A percentile compares a stretch with the other conserved stretches of the same genome.
Evolutionary conservation across 495 filamentous ascomycete genomes (phyloP).

Genomic region (Penicillium alfredii): DNA sequence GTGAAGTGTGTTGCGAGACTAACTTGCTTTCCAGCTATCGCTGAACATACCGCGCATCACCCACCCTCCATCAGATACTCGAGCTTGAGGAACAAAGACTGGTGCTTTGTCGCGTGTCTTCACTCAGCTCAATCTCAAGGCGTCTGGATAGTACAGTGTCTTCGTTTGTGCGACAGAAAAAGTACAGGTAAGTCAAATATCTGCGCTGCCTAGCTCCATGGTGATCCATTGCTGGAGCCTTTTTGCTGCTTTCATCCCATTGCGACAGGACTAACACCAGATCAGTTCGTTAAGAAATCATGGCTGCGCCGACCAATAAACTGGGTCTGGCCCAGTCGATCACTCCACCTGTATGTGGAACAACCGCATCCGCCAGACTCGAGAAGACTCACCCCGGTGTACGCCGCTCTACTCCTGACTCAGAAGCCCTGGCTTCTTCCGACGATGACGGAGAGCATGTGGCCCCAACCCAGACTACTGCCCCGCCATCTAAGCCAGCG

Average conservation of each 20-base stretch:
- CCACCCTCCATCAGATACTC: constrained; percentile 9
- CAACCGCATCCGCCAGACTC: constrained; percentile 55
- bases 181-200: constrained; percentile 12
- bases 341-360: constrained; percentile 26
- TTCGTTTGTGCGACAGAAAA: not conserved
- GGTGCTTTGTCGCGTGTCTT: constrained; percentile 16
- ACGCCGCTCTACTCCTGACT: constrained; percentile 82
- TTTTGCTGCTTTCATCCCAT: not conserved
- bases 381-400: constrained; percentile 64
- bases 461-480: constrained; percentile 29
- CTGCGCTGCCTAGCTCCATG: not conserved
- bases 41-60: constrained; percentile 15
- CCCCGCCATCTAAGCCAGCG: constrained; percentile 35
- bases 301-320: constrained; percentile 31
- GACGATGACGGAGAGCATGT: constrained; percentile 73
- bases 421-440: constrained; percentile 85
- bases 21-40: constrained; percentile 4
- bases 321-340: constrained; percentile 17
- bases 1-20: too few species aligned
- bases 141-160: constrained; percentile 6
- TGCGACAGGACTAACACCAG: too few species aligned
- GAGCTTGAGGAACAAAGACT: constrained; percentile 16
- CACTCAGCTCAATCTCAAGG: not conserved
- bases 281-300: constrained; percentile 15
- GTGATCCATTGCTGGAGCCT: not conserved